Conservation (phyloP, 2,329 filamentous ascomycete species). For the Dryadomyces quercivorus region DNA sequence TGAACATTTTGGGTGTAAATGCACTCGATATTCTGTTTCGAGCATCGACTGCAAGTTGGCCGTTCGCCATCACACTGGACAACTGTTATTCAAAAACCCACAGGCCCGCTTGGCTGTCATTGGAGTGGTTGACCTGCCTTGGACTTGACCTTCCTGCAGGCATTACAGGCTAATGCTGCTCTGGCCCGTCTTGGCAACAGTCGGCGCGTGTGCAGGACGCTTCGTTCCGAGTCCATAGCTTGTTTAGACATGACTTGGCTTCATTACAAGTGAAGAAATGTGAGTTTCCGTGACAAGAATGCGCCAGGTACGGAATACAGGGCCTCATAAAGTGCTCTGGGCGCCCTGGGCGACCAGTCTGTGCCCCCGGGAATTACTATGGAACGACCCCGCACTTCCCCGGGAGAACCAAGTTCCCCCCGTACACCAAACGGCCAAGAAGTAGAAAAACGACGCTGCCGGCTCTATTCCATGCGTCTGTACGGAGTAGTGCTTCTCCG, state of each 20-base stretch:
- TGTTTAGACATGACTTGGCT: not conserved
- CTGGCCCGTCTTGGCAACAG: conserved; percentile 6
- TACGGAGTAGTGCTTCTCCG: no score
- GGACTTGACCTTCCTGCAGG: conserved; percentile 8
- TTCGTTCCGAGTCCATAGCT: not conserved
- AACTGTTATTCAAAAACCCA: not conserved
- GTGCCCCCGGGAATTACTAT: not conserved
- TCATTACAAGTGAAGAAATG: no score
- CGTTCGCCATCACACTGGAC: conserved; percentile 8
- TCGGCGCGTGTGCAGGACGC: conserved; percentile 1
- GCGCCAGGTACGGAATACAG: no score
- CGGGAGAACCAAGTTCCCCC: not conserved
- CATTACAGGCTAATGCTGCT: conserved; percentile 8
- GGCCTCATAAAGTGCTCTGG: no score
- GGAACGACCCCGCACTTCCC: not conserved
- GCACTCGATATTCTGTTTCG: conserved; percentile 7
- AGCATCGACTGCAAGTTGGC: conserved; percentile 9
- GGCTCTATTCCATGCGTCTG: no score
- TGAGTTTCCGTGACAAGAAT: no score
- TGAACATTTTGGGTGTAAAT: conserved; percentile 8
- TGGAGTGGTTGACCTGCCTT: conserved; percentile 2
- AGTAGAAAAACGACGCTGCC: not conserved
- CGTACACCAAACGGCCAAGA: not conserved
- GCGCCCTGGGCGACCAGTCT: no score
- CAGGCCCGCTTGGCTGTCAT: no score